Conservation (phyloP, 345 rosid genomes). For the Rhodamnia rubescens region DNA sequence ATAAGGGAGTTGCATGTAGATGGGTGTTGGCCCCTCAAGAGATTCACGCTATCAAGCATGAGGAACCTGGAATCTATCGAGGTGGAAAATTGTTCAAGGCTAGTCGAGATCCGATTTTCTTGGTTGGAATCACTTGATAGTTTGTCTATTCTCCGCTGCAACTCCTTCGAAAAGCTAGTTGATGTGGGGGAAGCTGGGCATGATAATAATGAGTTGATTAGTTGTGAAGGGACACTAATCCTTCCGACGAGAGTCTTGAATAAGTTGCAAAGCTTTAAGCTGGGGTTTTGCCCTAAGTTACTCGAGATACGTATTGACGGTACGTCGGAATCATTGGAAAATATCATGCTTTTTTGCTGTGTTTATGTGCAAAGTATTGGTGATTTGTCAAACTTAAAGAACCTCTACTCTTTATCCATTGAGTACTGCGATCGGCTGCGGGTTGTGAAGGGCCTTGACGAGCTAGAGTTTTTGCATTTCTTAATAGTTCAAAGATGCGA, state of each 20-base stretch:
- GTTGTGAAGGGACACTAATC: no score
- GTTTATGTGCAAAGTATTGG: fast-evolving
- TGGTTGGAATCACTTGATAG: neutral
- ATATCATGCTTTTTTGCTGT: no score
- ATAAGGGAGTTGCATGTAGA: neutral
- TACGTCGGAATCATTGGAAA: no score
- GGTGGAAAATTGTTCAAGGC: fast-evolving
- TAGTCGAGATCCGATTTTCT: neutral
- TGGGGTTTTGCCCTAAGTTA: fast-evolving
- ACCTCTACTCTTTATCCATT: fast-evolving
- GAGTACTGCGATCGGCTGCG: fast-evolving
- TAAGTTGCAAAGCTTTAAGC: neutral
- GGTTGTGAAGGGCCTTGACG: neutral
- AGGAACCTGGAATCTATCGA: neutral
- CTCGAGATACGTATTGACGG: no score
- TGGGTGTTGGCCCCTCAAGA: neutral
- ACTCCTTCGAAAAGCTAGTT: neutral
- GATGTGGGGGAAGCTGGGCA: neutral
- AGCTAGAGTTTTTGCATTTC: neutral
- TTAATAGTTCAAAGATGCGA: fast-evolving
- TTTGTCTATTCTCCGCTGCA: fast-evolving
- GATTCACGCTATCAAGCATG: neutral
- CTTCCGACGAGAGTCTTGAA: no score
- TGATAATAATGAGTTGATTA: neutral
- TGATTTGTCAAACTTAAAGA: neutral